phyloP scores from a whole-genome alignment of 2,329 filamentous ascomycete species.

The Clonostachys sp. region DNA sequence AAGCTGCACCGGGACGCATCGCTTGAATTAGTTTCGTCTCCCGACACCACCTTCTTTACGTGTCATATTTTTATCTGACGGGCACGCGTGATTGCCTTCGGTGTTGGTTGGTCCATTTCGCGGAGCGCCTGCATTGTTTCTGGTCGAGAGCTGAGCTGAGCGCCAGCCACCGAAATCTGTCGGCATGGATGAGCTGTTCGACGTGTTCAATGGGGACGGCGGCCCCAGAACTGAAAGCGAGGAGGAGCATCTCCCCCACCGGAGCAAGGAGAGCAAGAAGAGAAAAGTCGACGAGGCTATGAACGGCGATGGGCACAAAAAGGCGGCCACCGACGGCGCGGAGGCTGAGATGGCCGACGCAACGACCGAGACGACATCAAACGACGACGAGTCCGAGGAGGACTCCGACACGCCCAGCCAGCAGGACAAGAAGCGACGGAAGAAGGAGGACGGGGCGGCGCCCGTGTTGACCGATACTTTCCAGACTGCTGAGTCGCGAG shows the following conservation, averaged over 20 bases:
- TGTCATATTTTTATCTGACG: not conserved
- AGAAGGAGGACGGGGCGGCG: conserved; percentile 58
- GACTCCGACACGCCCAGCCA: conserved; percentile 42
- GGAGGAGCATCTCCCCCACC: conserved; percentile 32
- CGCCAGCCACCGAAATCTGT: not conserved
- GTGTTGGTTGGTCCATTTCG: not conserved
- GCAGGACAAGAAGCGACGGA: conserved; percentile 57
- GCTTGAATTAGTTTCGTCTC: not conserved
- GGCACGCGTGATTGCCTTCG: not conserved
- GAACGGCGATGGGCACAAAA: conserved; percentile 39
- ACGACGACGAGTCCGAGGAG: conserved; percentile 21
- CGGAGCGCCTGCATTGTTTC: not conserved
- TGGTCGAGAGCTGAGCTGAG: not conserved
- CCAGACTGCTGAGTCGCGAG: conserved; percentile 88
- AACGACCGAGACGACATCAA: conserved; percentile 25
- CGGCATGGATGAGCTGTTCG: conserved; percentile 74
- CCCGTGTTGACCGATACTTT: conserved; percentile 91
- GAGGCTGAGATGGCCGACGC: conserved; percentile 34
- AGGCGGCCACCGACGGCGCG: conserved; percentile 3
- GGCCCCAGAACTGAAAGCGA: conserved; percentile 34
- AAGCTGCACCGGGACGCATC: not conserved
- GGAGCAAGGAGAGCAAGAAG: conserved; percentile 63
- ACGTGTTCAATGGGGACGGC: conserved; percentile 68
- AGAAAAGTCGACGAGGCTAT: conserved; percentile 77
- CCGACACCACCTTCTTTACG: not conserved